Conservation (phyloP, 2,329 filamentous ascomycete genomes). For the Neophaeococcomyces aloes region DNA sequence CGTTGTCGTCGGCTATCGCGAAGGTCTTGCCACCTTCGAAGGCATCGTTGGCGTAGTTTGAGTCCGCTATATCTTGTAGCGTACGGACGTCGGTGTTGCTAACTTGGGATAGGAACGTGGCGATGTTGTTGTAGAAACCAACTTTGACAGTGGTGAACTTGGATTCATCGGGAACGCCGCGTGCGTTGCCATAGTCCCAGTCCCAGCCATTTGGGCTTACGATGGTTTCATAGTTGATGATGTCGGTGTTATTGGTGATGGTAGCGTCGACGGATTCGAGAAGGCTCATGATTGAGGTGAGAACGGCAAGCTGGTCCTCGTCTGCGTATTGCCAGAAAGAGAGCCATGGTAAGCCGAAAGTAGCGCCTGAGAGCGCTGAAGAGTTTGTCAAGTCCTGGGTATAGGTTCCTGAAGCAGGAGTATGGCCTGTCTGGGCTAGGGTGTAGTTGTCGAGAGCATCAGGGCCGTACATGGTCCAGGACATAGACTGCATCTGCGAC, state of each 20-base stretch:
- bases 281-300: slow-evolving; percentile 30
- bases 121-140: slow-evolving; percentile 19
- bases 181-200: slow-evolving; percentile 19
- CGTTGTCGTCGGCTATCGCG: too few relatives aligned
- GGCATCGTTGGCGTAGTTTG: slow-evolving; percentile 18
- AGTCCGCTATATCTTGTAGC: slow-evolving; percentile 17
- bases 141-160: slow-evolving; percentile 12
- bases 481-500: slow-evolving; percentile 17
- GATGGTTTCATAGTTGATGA: slow-evolving; percentile 24
- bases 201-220: slow-evolving; percentile 24
- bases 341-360: slow-evolving; percentile 61
- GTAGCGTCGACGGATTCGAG: slow-evolving; percentile 39
- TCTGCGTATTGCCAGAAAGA: slow-evolving; percentile 58
- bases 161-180: too few relatives aligned
- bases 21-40: slow-evolving; percentile 19
- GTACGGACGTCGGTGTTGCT: slow-evolving; percentile 18
- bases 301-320: slow-evolving; percentile 42
- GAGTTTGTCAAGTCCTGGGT: slow-evolving; percentile 22
- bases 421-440: slow-evolving; percentile 12
- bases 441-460: slow-evolving; percentile 13
- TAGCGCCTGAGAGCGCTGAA: slow-evolving; percentile 48
- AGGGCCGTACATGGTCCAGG: slow-evolving; percentile 12
- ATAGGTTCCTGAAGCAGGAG: slow-evolving; percentile 15
- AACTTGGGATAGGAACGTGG: slow-evolving; percentile 15
- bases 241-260: slow-evolving; percentile 21